Evolutionary conservation across 306 rosid genomes (phyloP).

Genomic region (Cyclanthera cordifolia): DNA sequence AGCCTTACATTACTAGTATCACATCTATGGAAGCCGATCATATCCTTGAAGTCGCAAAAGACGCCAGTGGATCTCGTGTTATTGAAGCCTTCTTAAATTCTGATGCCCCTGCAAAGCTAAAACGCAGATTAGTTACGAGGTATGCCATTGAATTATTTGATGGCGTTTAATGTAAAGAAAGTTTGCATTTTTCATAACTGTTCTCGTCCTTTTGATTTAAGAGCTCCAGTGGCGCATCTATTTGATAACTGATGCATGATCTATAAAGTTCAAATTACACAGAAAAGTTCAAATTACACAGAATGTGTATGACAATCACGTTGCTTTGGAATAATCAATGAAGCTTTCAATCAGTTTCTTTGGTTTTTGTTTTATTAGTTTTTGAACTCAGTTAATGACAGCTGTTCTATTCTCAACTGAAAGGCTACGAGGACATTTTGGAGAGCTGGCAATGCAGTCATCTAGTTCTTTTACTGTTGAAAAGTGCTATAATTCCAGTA

Average conservation of each 20-base stretch:
- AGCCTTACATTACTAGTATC: conserved; percentile 56
- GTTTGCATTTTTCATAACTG: not conserved
- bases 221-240: not conserved
- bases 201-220: not conserved
- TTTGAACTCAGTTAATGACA: not conserved
- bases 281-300: not conserved
- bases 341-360: not conserved
- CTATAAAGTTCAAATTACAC: too few relatives aligned
- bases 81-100: conserved; percentile 75
- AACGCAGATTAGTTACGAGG: conserved; percentile 57
- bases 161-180: conserved; percentile 7
- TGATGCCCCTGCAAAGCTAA: conserved; percentile 54
- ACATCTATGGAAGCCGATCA: conserved; percentile 46
- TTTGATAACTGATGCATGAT: not conserved
- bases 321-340: not conserved
- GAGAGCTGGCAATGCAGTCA: conserved; percentile 56
- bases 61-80: conserved; percentile 63
- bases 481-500: conserved; percentile 58
- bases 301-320: not conserved
- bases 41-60: conserved; percentile 53
- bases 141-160: conserved; percentile 26
- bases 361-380: not conserved
- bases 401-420: conserved; percentile 21
- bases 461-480: conserved; percentile 73
- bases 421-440: conserved; percentile 68